Percentiles rank a stretch among this genome's conserved stretches.
phyloP scores from a whole-genome alignment of 1,139 yeast species.

The Candida dubliniensis region DNA sequence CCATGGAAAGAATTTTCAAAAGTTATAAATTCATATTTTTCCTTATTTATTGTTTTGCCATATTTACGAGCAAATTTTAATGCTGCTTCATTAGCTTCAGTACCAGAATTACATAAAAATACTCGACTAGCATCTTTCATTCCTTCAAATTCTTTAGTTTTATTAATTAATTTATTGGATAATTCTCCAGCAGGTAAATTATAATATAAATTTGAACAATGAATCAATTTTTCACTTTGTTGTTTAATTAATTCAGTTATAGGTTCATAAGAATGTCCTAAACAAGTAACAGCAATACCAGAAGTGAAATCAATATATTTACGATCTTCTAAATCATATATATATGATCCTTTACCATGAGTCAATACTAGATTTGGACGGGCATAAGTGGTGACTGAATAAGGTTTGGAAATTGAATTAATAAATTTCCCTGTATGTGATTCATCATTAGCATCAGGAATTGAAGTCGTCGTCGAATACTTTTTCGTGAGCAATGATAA shows the following conservation, averaged over 20 bases:
- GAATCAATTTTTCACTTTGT: slow-evolving; percentile 74
- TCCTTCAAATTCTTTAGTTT: slow-evolving; percentile 71
- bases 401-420: slow-evolving; percentile 46
- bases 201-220: slow-evolving; percentile 82
- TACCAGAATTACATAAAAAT: slow-evolving; percentile 90
- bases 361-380: slow-evolving; percentile 73
- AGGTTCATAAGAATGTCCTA: slow-evolving; percentile 83
- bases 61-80: slow-evolving; percentile 89
- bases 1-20: slow-evolving; percentile 93
- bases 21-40: slow-evolving; percentile 76
- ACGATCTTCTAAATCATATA: slow-evolving; percentile 77
- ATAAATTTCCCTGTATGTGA: slow-evolving; percentile 35
- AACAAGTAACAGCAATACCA: slow-evolving; percentile 94
- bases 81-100: slow-evolving; percentile 98
- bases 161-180: slow-evolving; percentile 66
- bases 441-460: slow-evolving; percentile 19
- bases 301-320: slow-evolving; percentile 88
- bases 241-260: slow-evolving; percentile 67
- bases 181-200: slow-evolving; percentile 83
- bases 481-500: not conserved
- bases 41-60: slow-evolving; percentile 58
- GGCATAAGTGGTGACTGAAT: slow-evolving; percentile 77
- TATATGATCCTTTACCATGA: slow-evolving; percentile 69
- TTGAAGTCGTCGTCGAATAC: slow-evolving; percentile 7
- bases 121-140: slow-evolving; percentile 79